These are phyloP conservation scores for Hyphopichia pseudoburtonii DNA, from an alignment of 1,139 yeast species.

Conservation along the genomic window DNA sequence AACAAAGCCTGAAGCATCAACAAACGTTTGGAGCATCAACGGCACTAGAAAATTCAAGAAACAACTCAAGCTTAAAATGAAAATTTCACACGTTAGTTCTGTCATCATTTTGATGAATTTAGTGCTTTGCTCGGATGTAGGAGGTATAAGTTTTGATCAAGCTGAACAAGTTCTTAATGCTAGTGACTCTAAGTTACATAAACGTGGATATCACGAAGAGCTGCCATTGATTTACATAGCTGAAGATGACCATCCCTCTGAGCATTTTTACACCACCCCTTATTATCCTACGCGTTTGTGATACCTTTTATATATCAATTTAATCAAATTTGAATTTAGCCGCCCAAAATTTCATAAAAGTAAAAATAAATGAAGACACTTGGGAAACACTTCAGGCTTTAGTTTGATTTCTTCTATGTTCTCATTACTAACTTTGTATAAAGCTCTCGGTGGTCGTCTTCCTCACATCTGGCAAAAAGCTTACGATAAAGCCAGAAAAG, in stretches of 20 bases:
- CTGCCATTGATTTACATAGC: conserved; percentile 26
- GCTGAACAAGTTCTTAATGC: neutral
- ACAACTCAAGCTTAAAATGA: too few species aligned
- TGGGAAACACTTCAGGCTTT: too few species aligned
- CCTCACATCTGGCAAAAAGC: conserved; percentile 57
- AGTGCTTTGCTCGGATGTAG: too few species aligned
- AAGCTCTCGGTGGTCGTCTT: conserved; percentile 44
- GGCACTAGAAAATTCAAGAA: too few species aligned
- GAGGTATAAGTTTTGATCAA: neutral
- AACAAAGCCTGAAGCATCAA: too few species aligned
- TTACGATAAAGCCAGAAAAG: conserved; percentile 52
- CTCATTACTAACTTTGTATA: conserved; percentile 7
- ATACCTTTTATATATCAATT: neutral
- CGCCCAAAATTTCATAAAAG: too few species aligned
- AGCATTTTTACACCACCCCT: conserved; percentile 27
- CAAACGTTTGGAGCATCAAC: too few species aligned
- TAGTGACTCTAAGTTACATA: conserved; percentile 7
- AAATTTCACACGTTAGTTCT: too few species aligned
- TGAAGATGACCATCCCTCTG: conserved; percentile 27
- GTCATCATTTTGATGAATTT: too few species aligned
- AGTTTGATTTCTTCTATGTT: too few species aligned
- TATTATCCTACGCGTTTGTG: conserved; percentile 41
- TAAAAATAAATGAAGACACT: too few species aligned
- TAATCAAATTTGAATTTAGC: neutral
- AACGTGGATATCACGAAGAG: conserved; percentile 39